Conservation (phyloP, 2,329 filamentous ascomycete species). For the Aureobasidium sp. region DNA sequence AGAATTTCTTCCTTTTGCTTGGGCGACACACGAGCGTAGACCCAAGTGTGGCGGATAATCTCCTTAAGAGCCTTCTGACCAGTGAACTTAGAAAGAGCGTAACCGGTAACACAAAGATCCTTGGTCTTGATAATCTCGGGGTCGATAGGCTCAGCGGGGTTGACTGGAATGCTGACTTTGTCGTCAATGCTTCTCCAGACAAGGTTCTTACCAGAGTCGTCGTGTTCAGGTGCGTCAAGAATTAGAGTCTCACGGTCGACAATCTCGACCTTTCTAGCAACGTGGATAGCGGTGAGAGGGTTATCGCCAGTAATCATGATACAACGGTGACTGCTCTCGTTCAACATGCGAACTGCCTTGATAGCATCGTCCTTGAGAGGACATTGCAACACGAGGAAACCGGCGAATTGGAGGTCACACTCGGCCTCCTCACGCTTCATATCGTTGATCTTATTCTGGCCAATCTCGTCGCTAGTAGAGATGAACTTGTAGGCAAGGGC, state of each 20-base stretch:
- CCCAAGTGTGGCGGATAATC: conserved; percentile 85
- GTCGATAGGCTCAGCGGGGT: conserved; percentile 75
- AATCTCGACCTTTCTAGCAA: conserved; percentile 92
- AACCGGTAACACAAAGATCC: conserved; percentile 92
- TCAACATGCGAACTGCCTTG: conserved; percentile 90
- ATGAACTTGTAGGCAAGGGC: conserved; percentile 92
- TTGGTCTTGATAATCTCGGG: conserved; percentile 72
- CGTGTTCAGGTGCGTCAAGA: conserved; percentile 87
- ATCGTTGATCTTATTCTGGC: conserved; percentile 81
- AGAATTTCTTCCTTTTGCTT: conserved; percentile 99
- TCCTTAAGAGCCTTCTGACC: conserved; percentile 68
- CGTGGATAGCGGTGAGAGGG: conserved; percentile 90
- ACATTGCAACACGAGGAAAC: conserved; percentile 91
- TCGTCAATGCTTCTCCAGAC: conserved; percentile 96
- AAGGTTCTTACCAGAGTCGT: conserved; percentile 69
- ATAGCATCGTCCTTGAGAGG: conserved; percentile 95
- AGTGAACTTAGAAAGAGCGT: conserved; percentile 84
- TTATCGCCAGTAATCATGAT: conserved; percentile 99
- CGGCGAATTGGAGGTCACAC: conserved; percentile 75
- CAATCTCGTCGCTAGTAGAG: conserved; percentile 71
- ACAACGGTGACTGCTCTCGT: conserved; percentile 95
- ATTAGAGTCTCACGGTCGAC: conserved; percentile 94
- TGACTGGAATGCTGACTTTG: conserved; percentile 75
- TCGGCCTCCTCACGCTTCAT: conserved; percentile 91
- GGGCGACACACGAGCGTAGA: conserved; percentile 94